Evolutionary conservation across 1,284 basidiomycete genomes (phyloP).

Genomic region (Trichosporon sp.): DNA sequence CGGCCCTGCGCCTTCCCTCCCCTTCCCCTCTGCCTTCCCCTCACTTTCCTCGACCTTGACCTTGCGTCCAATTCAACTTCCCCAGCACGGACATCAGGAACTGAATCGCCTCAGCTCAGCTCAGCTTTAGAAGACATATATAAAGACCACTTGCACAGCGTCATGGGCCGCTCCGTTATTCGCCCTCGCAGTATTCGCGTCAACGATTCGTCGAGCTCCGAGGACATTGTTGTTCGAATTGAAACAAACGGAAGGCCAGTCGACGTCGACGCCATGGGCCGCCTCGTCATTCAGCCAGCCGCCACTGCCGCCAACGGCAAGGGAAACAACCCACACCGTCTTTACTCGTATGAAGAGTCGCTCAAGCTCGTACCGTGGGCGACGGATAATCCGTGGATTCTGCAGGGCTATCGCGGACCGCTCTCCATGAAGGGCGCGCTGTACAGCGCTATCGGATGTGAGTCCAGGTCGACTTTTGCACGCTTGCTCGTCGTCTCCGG

Average conservation of each 20-base stretch:
- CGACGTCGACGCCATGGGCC: neutral
- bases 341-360: conserved; percentile 35
- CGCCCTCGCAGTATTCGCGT: neutral
- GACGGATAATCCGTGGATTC: conserved; percentile 67
- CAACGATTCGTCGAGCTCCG: neutral
- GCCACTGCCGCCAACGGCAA: neutral
- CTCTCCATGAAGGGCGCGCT: conserved; percentile 63
- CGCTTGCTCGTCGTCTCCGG: neutral
- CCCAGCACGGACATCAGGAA: neutral
- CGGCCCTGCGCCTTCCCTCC: neutral
- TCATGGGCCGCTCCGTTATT: neutral
- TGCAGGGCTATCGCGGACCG: conserved; percentile 66
- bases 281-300: neutral
- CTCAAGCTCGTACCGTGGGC: conserved; percentile 40
- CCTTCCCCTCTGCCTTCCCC: too few relatives aligned
- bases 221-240: neutral
- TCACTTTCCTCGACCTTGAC: too few relatives aligned
- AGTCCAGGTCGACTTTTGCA: conserved; percentile 38
- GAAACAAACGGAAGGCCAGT: neutral
- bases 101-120: too few relatives aligned
- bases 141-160: neutral
- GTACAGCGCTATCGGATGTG: conserved; percentile 66
- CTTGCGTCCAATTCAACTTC: neutral
- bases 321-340: conserved; percentile 5
- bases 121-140: neutral